These are phyloP conservation scores for Tetrapisispora nanseiensis DNA, from an alignment of 805 yeast genomes.

Conservation along the genomic window DNA sequence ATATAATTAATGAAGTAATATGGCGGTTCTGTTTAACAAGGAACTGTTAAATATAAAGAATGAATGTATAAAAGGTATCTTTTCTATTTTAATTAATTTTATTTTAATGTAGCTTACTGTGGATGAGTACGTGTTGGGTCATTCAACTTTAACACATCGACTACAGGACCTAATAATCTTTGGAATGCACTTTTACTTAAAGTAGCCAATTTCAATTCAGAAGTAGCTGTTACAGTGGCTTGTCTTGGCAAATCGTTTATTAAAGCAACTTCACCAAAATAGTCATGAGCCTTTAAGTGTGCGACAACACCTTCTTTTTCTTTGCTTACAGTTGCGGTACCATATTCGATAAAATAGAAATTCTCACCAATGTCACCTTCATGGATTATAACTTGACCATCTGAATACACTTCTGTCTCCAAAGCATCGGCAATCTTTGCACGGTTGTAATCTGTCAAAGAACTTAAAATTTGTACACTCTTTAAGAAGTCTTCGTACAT, in stretches of 20 bases:
- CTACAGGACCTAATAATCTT: constrained; percentile 89
- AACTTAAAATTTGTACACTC: constrained; percentile 71
- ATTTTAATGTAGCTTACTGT: not conserved
- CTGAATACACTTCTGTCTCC: constrained; percentile 59
- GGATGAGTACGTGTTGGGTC: constrained; percentile 50
- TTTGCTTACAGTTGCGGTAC: constrained; percentile 68
- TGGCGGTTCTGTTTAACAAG: not conserved
- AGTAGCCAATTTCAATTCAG: constrained; percentile 78
- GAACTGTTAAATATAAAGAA: not conserved
- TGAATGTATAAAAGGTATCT: not conserved
- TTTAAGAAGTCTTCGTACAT: constrained; percentile 84
- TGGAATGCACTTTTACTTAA: constrained; percentile 88
- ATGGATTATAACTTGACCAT: constrained; percentile 64
- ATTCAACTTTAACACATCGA: constrained; percentile 72
- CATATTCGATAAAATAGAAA: constrained; percentile 68
- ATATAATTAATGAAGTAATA: not conserved
- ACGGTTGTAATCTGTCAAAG: constrained; percentile 70
- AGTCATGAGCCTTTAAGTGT: constrained; percentile 67
- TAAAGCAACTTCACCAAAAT: constrained; percentile 93
- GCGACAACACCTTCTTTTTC: constrained; percentile 49
- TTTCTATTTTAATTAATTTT: not conserved
- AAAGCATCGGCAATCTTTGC: constrained; percentile 92
- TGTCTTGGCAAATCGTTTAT: constrained; percentile 87
- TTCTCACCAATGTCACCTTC: constrained; percentile 84
- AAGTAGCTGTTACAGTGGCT: constrained; percentile 78